Conservation (phyloP, 345 rosid species). For the Moricandia moricandioides region DNA sequence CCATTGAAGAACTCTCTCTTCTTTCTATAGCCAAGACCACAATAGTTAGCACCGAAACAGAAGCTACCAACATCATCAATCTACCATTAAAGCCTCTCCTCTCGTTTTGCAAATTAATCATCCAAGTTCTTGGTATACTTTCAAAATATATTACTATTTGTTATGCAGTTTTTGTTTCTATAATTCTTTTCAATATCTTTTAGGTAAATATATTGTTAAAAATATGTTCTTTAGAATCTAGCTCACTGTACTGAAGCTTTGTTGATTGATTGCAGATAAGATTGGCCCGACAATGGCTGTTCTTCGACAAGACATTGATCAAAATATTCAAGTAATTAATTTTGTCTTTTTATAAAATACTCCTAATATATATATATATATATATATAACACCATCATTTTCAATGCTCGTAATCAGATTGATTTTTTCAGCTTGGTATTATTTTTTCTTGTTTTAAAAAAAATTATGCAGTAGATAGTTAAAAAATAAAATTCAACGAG, state of each 20-base stretch:
- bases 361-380: not conserved
- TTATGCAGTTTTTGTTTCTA: not conserved
- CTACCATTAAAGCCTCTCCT: conserved; percentile 67
- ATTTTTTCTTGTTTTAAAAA: too few species aligned
- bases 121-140: conserved; percentile 76
- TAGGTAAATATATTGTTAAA: not conserved
- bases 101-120: conserved; percentile 55
- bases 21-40: conserved; percentile 35
- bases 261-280: conserved; percentile 66
- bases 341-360: not conserved
- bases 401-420: conserved; percentile 32
- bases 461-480: too few species aligned
- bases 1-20: conserved; percentile 74
- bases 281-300: conserved; percentile 96
- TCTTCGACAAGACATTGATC: conserved; percentile 77
- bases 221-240: not conserved
- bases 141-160: not conserved
- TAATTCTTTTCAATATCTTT: not conserved
- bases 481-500: not conserved
- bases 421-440: too few species aligned
- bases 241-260: not conserved
- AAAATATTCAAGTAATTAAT: conserved; percentile 66
- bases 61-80: conserved; percentile 34
- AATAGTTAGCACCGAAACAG: conserved; percentile 39
- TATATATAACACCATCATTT: conserved; percentile 14